A percentile compares a stretch with the other conserved stretches of the same genome.
Evolutionary conservation across 306 rosid species (phyloP).

Genomic region (Rosa multiflora): DNA sequence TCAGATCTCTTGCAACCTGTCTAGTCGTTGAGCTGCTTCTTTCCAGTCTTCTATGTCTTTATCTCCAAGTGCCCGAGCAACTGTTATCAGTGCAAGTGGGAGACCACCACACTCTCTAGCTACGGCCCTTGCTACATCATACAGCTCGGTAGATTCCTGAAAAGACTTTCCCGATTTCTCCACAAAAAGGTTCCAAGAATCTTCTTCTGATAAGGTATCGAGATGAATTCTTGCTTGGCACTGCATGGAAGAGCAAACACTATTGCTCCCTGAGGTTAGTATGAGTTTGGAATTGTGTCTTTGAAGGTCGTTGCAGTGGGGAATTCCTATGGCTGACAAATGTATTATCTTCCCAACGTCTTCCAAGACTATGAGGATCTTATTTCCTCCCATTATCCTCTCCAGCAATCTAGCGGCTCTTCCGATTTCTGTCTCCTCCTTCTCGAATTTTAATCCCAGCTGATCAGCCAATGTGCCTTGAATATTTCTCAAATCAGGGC

Average conservation of each 20-base stretch:
- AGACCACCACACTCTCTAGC: constrained; percentile 28
- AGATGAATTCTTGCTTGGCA: constrained; percentile 2
- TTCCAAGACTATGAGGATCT: constrained; percentile 21
- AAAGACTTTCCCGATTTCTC: neutral
- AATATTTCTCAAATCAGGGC: neutral
- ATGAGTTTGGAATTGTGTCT: constrained; percentile 13
- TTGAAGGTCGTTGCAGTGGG: neutral
- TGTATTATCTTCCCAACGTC: constrained; percentile 11
- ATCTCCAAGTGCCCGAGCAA: too few relatives aligned
- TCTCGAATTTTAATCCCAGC: neutral
- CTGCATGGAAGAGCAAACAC: constrained; percentile 5
- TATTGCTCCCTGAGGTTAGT: neutral
- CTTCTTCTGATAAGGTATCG: neutral
- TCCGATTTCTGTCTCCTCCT: neutral
- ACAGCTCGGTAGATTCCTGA: neutral
- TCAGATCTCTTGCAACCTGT: too few relatives aligned
- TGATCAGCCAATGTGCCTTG: neutral
- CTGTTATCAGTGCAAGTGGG: constrained; percentile 19
- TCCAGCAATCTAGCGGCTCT: neutral
- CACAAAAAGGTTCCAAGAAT: constrained; percentile 15
- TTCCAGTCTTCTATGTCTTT: too few relatives aligned
- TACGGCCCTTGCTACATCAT: constrained; percentile 13
- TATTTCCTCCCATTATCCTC: neutral
- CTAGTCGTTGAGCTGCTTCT: too few relatives aligned
- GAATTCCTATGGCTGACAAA: constrained; percentile 10